A percentile compares a stretch with the other conserved stretches of the same genome.
These are phyloP conservation scores for Globisporangium polare DNA, from an alignment of 352 stramenopile species.

Conservation along the genomic window DNA sequence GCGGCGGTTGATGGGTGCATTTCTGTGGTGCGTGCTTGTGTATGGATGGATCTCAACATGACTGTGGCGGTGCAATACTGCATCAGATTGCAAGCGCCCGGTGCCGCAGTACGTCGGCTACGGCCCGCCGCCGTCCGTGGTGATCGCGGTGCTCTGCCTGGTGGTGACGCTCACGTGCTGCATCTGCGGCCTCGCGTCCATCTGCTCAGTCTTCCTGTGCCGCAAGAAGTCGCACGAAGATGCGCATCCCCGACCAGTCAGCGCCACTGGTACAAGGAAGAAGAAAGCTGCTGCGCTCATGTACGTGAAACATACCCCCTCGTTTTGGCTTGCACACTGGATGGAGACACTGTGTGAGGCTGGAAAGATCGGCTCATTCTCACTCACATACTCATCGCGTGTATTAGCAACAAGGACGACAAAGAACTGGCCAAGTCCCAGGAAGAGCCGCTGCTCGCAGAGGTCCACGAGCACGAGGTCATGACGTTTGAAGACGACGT, in stretches of 20 bases:
- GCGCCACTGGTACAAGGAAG: conserved; percentile 13
- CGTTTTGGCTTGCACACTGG: neutral
- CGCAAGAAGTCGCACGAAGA: conserved; percentile 8
- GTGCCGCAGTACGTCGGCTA: conserved; percentile 80
- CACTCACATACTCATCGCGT: neutral
- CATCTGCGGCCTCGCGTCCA: conserved; percentile 67
- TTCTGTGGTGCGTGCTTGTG: neutral
- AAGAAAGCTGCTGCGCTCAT: conserved; percentile 24
- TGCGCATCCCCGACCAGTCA: neutral
- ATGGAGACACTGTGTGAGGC: neutral
- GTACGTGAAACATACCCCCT: conserved; percentile 16
- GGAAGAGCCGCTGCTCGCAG: conserved; percentile 48
- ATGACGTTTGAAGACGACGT: conserved; percentile 57
- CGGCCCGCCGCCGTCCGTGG: conserved; percentile 70
- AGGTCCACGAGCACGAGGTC: conserved; percentile 45
- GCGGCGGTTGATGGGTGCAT: conserved; percentile 1
- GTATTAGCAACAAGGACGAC: conserved; percentile 23
- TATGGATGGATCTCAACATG: neutral
- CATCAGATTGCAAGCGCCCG: conserved; percentile 65
- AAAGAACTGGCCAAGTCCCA: conserved; percentile 34
- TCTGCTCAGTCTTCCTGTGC: conserved; percentile 72
- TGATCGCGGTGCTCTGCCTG: conserved; percentile 80
- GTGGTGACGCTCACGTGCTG: conserved; percentile 83
- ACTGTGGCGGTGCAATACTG: neutral
- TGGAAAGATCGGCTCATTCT: neutral